Evolutionary conservation across 352 stramenopile species (phyloP).

Genomic region (Phytophthora vignae): DNA sequence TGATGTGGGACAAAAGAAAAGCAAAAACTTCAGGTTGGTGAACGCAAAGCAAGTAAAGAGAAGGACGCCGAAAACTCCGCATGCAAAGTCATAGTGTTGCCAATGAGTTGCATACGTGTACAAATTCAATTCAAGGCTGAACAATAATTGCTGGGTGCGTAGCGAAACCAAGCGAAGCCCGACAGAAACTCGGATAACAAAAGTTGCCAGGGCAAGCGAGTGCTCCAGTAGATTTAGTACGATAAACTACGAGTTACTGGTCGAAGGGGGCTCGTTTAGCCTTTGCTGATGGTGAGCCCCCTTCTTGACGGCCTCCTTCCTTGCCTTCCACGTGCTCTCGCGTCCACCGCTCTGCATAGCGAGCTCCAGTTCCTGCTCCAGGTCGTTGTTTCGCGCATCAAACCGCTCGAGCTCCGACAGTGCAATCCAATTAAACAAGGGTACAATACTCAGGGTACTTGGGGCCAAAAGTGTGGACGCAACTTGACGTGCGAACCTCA

Average conservation of each 20-base stretch:
- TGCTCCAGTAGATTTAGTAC: not conserved
- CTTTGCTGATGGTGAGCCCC: conserved; percentile 25
- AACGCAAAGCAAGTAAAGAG: too few relatives aligned
- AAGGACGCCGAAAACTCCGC: too few relatives aligned
- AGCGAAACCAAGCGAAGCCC: too few relatives aligned
- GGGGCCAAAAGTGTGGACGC: conserved; percentile 51
- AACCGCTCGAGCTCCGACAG: conserved; percentile 78
- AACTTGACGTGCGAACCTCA: conserved; percentile 77
- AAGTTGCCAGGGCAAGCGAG: not conserved
- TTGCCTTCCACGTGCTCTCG: conserved; percentile 71
- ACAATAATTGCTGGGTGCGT: too few relatives aligned
- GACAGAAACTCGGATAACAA: too few relatives aligned
- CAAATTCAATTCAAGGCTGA: too few relatives aligned
- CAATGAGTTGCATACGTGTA: too few relatives aligned
- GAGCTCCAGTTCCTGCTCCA: conserved; percentile 74
- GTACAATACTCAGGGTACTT: conserved; percentile 66
- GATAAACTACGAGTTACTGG: conserved; percentile 6
- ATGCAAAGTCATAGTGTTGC: too few relatives aligned
- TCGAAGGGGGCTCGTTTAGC: conserved; percentile 13
- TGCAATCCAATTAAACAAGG: conserved; percentile 82
- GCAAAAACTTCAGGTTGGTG: too few relatives aligned
- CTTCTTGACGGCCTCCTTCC: conserved; percentile 75
- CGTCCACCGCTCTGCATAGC: conserved; percentile 39
- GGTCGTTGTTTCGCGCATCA: conserved; percentile 61
- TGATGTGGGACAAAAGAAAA: too few relatives aligned